These are phyloP conservation scores for Boeremia lycopersici DNA, from an alignment of 2,329 filamentous ascomycete genomes.

Conservation along the genomic window DNA sequence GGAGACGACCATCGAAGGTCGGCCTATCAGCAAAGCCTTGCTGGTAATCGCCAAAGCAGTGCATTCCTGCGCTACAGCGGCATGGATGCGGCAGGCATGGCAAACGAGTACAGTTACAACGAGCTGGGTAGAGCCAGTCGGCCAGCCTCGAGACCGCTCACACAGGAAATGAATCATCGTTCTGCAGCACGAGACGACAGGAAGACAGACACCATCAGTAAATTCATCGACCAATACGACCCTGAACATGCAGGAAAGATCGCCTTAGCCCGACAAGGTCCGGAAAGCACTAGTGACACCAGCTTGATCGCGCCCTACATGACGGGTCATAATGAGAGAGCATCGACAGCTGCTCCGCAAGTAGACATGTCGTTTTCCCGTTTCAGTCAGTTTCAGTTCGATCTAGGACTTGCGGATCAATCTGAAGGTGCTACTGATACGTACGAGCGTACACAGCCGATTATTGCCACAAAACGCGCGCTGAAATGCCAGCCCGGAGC, in stretches of 20 bases:
- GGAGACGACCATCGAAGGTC: conserved; percentile 28
- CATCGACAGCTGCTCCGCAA: conserved; percentile 1
- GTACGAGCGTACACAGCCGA: not conserved
- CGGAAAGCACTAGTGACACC: not conserved
- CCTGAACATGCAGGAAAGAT: conserved; percentile 8
- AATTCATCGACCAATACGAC: conserved; percentile 41
- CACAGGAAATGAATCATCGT: conserved; percentile 20
- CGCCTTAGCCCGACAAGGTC: not conserved
- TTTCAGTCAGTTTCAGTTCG: conserved; percentile 37
- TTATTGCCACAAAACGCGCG: conserved; percentile 7
- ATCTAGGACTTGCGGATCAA: not conserved
- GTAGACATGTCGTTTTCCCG: conserved; percentile 14
- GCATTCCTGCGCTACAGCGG: conserved; percentile 26
- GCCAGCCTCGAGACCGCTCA: conserved; percentile 18
- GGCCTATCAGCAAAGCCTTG: conserved; percentile 26
- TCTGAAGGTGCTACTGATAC: not conserved
- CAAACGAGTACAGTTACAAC: conserved; percentile 23
- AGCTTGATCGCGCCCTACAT: conserved; percentile 4
- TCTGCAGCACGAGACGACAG: conserved; percentile 19
- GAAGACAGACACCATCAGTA: conserved; percentile 43
- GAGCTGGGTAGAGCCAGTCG: conserved; percentile 15
- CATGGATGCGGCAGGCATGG: conserved; percentile 18
- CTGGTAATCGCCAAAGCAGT: conserved; percentile 30
- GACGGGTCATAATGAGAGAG: not conserved
- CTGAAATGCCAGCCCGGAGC: conserved; percentile 23